These are phyloP conservation scores for Myxozyma lipomycoides DNA, from an alignment of 805 yeast genomes.

Conservation along the genomic window DNA sequence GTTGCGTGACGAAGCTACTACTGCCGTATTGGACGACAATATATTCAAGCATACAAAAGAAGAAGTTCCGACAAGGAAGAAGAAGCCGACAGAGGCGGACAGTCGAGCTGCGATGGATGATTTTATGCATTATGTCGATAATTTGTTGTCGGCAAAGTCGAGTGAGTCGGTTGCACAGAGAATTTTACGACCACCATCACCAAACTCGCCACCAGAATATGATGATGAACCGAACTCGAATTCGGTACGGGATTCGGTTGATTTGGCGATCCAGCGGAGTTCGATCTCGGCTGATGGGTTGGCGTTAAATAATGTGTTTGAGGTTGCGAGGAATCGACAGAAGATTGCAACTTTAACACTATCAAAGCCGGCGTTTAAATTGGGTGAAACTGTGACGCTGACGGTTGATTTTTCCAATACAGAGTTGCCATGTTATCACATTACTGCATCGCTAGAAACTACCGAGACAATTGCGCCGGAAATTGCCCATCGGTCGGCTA, in stretches of 20 bases:
- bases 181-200: conserved; percentile 20
- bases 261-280: conserved; percentile 23
- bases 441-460: conserved; percentile 42
- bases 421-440: conserved; percentile 36
- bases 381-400: conserved; percentile 39
- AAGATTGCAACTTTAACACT: conserved; percentile 42
- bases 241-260: conserved; percentile 25
- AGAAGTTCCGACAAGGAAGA: background rate
- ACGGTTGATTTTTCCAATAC: conserved; percentile 39
- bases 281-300: conserved; percentile 24
- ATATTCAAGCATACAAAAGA: background rate
- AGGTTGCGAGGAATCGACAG: conserved; percentile 44
- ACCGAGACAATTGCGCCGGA: conserved; percentile 35
- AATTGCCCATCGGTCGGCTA: conserved; percentile 31
- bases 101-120: conserved; percentile 16
- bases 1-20: conserved; percentile 18
- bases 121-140: conserved; percentile 18
- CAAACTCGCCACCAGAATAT: conserved; percentile 20
- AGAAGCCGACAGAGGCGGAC: background rate
- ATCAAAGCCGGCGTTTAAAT: conserved; percentile 41
- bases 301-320: conserved; percentile 30
- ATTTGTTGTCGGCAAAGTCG: conserved; percentile 9
- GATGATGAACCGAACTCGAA: conserved; percentile 1
- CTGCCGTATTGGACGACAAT: conserved; percentile 5
- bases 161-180: conserved; percentile 5